Base-by-base conservation (phyloP, 163 green algal genomes). In the Volvox carteri region DNA sequence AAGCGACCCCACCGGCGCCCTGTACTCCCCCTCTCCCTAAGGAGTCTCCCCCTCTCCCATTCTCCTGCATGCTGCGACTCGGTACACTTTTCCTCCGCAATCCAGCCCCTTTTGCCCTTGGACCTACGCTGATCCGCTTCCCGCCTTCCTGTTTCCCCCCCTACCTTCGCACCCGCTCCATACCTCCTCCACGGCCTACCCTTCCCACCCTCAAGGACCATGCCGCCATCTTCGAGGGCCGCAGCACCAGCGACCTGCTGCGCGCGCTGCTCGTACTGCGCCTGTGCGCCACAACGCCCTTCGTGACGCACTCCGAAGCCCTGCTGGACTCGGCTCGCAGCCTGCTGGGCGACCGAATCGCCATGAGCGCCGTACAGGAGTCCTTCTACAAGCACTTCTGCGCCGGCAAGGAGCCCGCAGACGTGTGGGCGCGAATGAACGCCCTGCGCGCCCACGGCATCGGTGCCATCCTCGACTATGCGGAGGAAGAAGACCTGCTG, bases 401-500 rank as follows among this genome's bases (percentile, higher is more conserved):
- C 78, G 92, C 86, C 73, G 87, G 81, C 46, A 70, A 79, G 81
- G 81, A 87, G 46, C 9, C 81, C 0, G 81, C 65, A 4, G 81
- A 87, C 35, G 81, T 87, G 46, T 87, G 81, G 81, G 65, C 39
- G 4, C 62, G 81, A 30, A 87, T 87, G 81, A 87, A 87, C 44
- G 48, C 81, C 33, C 81, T 87, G 81, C 44, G 81, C 7, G 77
- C 77, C 3, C 77, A 85, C 52, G 77, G 77, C 77, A 85, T 85
- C 54, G 77, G 77, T 33, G 77, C 77, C 33, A 85, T 85, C 33
- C 19, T 85, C 11, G 97, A 99, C 86, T 99, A 97, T 91, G 96
- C 96, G 44, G 96, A 96, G 52, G 97, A 99, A 86, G 94, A 96
- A 50, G 96, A 98, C 80, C 90, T 97, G 33, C 85, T 46, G n/a